Evolutionary conservation across 306 rosid genomes (phyloP).

Genomic region (Cucumis sativus): Cucumber_9930_V3 NC_026655.2:3556501-3557000

Average conservation of each 20-base stretch:
- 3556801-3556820: conserved; percentile 79
- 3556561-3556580: not conserved
- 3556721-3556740: conserved; percentile 86
- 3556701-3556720: conserved; percentile 34
- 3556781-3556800: conserved; percentile 37
- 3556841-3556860: conserved; percentile 91
- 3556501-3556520: not conserved
- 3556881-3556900: conserved; percentile 45
- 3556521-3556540: not conserved
- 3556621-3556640: not conserved
- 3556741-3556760: conserved; percentile 50
- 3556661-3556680: conserved; percentile 8
- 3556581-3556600: not conserved
- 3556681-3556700: conserved; percentile 4
- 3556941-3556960: conserved; percentile 82
- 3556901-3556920: conserved; percentile 79
- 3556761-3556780: conserved; percentile 77
- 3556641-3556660: not conserved
- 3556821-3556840: conserved; percentile 91
- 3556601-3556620: conserved; percentile 3
- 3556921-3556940: conserved; percentile 98
- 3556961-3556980: conserved; percentile 72
- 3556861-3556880: conserved; percentile 66
- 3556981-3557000: conserved; percentile 73
- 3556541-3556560: not conserved